Conservation (phyloP, 805 yeast genomes). For the Komagataella pastoris region DNA sequence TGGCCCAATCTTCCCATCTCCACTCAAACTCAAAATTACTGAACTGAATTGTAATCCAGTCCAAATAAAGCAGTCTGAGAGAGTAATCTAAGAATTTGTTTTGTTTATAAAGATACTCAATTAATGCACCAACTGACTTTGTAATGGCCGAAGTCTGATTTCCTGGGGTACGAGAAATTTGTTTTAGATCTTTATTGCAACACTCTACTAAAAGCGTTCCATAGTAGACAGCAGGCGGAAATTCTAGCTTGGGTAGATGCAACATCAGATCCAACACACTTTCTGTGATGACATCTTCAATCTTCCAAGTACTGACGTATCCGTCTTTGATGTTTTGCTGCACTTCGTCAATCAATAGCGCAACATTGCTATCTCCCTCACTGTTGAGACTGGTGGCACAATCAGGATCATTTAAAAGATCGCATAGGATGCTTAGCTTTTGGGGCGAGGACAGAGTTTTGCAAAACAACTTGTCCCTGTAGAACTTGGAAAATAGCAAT, state of each 20-base stretch:
- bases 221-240: constrained; percentile 64
- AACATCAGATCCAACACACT: constrained; percentile 67
- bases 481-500: constrained; percentile 58
- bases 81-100: constrained; percentile 64
- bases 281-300: constrained; percentile 84
- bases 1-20: constrained; percentile 97
- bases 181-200: constrained; percentile 66
- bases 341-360: constrained; percentile 19
- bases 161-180: constrained; percentile 6
- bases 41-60: constrained; percentile 89
- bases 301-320: constrained; percentile 61
- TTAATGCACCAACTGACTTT: constrained; percentile 88
- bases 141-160: constrained; percentile 38
- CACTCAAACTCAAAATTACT: constrained; percentile 91
- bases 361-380: constrained; percentile 11
- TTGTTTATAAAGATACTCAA: constrained; percentile 66
- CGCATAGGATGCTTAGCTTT: constrained; percentile 30
- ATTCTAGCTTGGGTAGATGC: constrained; percentile 47
- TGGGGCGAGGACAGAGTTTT: constrained; percentile 71
- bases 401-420: constrained; percentile 25
- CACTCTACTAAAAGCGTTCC: constrained; percentile 78
- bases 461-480: constrained; percentile 51
- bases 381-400: constrained; percentile 11
- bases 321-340: constrained; percentile 25
- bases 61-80: constrained; percentile 55